These are phyloP conservation scores for Nyssa sinensis DNA, from an alignment of 148 eudicot species.

Conservation along the genomic window DNA sequence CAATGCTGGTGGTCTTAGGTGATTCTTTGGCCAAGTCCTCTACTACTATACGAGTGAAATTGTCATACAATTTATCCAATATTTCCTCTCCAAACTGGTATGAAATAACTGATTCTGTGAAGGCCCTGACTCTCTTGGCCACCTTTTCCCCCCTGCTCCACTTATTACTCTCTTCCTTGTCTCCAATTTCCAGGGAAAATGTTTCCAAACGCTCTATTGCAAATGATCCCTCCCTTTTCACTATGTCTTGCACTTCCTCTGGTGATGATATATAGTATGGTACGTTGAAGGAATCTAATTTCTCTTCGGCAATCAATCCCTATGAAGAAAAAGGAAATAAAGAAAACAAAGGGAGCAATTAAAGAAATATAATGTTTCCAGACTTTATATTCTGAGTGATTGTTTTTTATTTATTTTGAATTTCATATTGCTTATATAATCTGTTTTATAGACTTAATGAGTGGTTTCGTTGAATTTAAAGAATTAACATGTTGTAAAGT, in stretches of 20 bases:
- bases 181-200: not conserved
- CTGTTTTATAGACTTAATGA: too few species aligned
- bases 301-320: constrained; percentile 28
- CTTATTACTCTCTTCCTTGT: not conserved
- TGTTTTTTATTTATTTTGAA: too few species aligned
- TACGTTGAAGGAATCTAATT: constrained; percentile 31
- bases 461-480: too few species aligned
- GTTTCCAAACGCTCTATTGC: constrained; percentile 16
- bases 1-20: not conserved
- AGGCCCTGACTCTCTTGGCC: constrained; percentile 16
- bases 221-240: constrained; percentile 26
- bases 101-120: constrained; percentile 16
- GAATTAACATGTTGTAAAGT: too few species aligned
- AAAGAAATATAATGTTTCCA: too few species aligned
- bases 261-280: constrained; percentile 28
- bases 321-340: not conserved
- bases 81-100: constrained; percentile 24
- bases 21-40: constrained; percentile 14
- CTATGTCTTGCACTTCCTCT: constrained; percentile 24
- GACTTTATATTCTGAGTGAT: too few species aligned
- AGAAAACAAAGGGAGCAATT: not conserved
- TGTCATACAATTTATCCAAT: constrained; percentile 6
- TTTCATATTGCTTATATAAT: too few species aligned
- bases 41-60: constrained; percentile 5
- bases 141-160: constrained; percentile 4